Percentiles rank a stretch among this genome's conserved stretches.
phyloP scores from a whole-genome alignment of 2,329 filamentous ascomycete genomes.

The Diplodia mutila region DNA sequence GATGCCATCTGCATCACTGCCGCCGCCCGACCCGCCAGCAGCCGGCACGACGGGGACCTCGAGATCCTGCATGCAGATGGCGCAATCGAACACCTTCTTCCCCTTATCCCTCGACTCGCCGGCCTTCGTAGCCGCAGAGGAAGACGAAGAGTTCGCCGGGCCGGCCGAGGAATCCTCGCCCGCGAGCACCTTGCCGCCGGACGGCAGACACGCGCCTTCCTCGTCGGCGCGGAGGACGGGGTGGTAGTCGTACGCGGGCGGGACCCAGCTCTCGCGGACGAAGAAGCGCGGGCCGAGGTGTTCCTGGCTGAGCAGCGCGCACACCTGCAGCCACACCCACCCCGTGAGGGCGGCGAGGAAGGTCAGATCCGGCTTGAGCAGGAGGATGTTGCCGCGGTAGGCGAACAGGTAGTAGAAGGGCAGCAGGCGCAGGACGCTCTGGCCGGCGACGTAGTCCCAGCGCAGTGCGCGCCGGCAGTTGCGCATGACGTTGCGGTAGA shows the following conservation, averaged over 20 bases:
- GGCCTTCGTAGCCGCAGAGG: slow-evolving; percentile 31
- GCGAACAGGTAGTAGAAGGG: slow-evolving; percentile 88
- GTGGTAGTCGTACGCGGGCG: slow-evolving; percentile 89
- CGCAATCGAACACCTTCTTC: slow-evolving; percentile 78
- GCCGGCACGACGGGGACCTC: slow-evolving; percentile 78
- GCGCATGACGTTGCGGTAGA: slow-evolving; percentile 83
- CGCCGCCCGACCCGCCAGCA: slow-evolving; percentile 54
- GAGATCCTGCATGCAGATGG: slow-evolving; percentile 89
- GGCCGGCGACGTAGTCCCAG: slow-evolving; percentile 87
- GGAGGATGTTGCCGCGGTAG: slow-evolving; percentile 77
- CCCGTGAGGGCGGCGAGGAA: slow-evolving; percentile 67
- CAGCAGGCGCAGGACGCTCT: slow-evolving; percentile 75
- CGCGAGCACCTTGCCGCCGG: slow-evolving; percentile 58
- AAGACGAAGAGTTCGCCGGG: neutral
- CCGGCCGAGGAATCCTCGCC: slow-evolving; percentile 33
- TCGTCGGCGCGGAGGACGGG: slow-evolving; percentile 85
- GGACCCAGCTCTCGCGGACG: slow-evolving; percentile 68
- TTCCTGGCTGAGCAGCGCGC: slow-evolving; percentile 78
- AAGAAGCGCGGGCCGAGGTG: slow-evolving; percentile 88
- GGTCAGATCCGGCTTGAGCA: slow-evolving; percentile 68
- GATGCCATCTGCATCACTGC: slow-evolving; percentile 55
- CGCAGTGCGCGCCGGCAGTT: slow-evolving; percentile 90
- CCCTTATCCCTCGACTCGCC: slow-evolving; percentile 57
- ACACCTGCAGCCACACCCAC: slow-evolving; percentile 89
- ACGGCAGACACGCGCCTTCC: slow-evolving; percentile 73